These are phyloP conservation scores for Pezicula neosporulosa DNA, from an alignment of 2,329 filamentous ascomycete genomes.

Conservation along the genomic window DNA sequence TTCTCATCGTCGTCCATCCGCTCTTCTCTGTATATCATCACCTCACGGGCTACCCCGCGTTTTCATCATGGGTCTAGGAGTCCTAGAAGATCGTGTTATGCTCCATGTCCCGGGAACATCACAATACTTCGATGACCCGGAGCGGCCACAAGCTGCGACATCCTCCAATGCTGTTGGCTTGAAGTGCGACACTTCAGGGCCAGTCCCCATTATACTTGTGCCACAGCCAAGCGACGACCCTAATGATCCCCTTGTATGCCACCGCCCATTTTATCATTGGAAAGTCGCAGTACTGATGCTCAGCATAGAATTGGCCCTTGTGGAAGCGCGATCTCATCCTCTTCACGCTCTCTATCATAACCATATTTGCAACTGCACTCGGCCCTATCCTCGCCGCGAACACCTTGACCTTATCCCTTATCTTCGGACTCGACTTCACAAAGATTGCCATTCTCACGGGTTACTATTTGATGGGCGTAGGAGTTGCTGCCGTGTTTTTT, in stretches of 20 bases:
- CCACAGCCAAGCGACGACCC: constrained; percentile 90
- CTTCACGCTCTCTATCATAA: constrained; percentile 71
- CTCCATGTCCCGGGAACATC: constrained; percentile 72
- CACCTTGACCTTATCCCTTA: constrained; percentile 70
- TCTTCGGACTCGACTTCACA: constrained; percentile 66
- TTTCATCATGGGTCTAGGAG: constrained; percentile 62
- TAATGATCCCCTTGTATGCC: constrained; percentile 73
- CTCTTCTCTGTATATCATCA: background rate
- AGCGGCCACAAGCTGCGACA: constrained; percentile 39
- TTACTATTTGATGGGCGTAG: constrained; percentile 81
- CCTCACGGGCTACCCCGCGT: constrained; percentile 2
- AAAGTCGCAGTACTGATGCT: constrained; percentile 12
- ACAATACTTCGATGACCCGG: constrained; percentile 59
- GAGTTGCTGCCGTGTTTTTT: constrained; percentile 77
- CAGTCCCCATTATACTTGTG: constrained; percentile 72
- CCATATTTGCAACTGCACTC: constrained; percentile 79
- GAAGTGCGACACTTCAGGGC: constrained; percentile 70
- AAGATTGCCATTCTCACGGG: constrained; percentile 79
- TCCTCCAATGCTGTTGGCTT: constrained; percentile 42
- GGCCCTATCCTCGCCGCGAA: constrained; percentile 87
- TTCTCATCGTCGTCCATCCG: no score
- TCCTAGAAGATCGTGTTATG: constrained; percentile 64
- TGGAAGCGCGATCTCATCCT: constrained; percentile 83
- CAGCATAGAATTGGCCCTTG: constrained; percentile 71
- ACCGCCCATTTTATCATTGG: background rate